Evolutionary conservation across 2,329 filamentous ascomycete genomes (phyloP).

Genomic region (Botrytis squamosa): DNA sequence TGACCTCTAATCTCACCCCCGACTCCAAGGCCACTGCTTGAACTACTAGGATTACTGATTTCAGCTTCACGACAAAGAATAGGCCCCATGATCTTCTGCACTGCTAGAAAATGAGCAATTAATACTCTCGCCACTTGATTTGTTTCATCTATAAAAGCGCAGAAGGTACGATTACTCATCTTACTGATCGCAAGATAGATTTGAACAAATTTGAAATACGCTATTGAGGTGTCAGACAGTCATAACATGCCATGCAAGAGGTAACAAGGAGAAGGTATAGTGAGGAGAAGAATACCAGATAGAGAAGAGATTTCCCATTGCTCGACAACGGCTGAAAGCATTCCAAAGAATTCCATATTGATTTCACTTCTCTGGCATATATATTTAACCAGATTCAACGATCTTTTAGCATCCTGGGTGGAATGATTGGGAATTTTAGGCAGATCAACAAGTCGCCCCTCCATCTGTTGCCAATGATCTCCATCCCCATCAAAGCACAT

Average conservation of each 20-base stretch:
- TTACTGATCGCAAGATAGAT: background rate
- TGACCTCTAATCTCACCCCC: background rate
- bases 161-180: background rate
- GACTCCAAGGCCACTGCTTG: background rate
- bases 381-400: background rate
- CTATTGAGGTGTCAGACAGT: background rate
- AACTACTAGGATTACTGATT: background rate
- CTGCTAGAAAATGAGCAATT: background rate
- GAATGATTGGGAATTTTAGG: background rate
- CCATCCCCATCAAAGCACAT: background rate
- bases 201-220: background rate
- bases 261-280: background rate
- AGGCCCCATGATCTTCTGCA: background rate
- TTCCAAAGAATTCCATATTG: background rate
- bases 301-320: background rate
- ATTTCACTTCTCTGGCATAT: background rate
- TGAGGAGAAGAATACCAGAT: background rate
- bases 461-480: conserved; percentile 1
- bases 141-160: background rate
- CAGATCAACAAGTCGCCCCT: background rate
- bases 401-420: background rate
- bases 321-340: background rate
- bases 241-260: background rate
- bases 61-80: background rate
- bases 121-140: background rate